Percentiles rank a stretch among this genome's conserved stretches.
Conservation (phyloP, 495 filamentous ascomycete genomes). For the Talaromyces proteolyticus region DNA sequence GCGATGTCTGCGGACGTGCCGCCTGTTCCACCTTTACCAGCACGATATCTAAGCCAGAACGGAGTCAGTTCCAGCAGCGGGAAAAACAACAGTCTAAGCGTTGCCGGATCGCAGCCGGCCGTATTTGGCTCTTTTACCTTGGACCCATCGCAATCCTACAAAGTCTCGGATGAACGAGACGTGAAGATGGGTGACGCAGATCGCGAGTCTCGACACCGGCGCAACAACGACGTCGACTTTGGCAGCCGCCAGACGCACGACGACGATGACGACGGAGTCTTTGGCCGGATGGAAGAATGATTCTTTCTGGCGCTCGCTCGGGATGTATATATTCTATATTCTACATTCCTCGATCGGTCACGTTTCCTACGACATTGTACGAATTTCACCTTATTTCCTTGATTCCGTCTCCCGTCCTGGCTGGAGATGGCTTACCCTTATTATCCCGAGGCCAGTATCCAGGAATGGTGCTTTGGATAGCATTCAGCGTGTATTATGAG, state of each 20-base stretch:
- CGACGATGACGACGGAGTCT: constrained; percentile 92
- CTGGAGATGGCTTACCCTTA: not conserved
- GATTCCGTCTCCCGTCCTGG: not conserved
- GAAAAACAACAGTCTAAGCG: constrained; percentile 18
- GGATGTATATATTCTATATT: not conserved
- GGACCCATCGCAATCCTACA: constrained; percentile 44
- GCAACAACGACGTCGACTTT: constrained; percentile 74
- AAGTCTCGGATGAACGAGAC: constrained; percentile 42
- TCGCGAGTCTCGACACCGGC: constrained; percentile 41
- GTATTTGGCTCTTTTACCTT: constrained; percentile 34
- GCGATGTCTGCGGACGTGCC: constrained; percentile 71
- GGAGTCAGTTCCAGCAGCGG: constrained; percentile 17
- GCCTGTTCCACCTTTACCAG: constrained; percentile 80
- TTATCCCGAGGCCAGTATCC: not conserved
- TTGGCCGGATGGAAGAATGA: constrained; percentile 94
- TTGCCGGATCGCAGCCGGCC: constrained; percentile 40
- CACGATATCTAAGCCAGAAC: constrained; percentile 27
- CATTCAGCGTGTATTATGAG: constrained; percentile 7
- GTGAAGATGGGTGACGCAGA: constrained; percentile 30
- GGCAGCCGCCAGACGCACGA: constrained; percentile 61
- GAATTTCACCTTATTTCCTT: constrained; percentile 5
- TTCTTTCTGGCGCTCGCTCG: not conserved
- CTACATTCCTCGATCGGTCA: constrained; percentile 3
- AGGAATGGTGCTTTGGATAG: constrained; percentile 3
- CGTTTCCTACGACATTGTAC: constrained; percentile 8